Evolutionary conservation across 2,329 filamentous ascomycete genomes (phyloP).

Genomic region (Trichoderma sp.): DNA sequence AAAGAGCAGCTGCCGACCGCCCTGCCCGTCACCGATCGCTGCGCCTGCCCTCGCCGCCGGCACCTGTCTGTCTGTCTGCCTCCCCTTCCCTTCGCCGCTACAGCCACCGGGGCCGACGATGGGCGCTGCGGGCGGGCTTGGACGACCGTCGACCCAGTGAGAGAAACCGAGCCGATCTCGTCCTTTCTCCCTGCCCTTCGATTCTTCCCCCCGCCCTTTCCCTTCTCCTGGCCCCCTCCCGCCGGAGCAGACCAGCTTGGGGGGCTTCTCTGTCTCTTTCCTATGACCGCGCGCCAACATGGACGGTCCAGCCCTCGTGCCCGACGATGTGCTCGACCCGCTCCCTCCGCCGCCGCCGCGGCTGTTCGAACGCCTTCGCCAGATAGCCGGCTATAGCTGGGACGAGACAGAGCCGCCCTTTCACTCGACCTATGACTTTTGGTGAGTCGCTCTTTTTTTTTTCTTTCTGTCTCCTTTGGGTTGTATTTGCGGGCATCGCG

Average conservation of each 20-base stretch:
- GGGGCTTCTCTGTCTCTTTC: conserved; percentile 19
- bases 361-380: conserved; percentile 71
- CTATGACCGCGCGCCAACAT: conserved; percentile 44
- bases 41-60: conserved; percentile 6
- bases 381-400: conserved; percentile 76
- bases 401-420: conserved; percentile 63
- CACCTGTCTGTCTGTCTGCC: neutral
- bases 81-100: conserved; percentile 9
- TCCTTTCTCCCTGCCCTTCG: no score
- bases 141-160: conserved; percentile 30
- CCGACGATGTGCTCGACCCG: conserved; percentile 62
- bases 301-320: conserved; percentile 54
- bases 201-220: neutral
- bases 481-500: neutral
- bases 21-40: conserved; percentile 18
- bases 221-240: neutral
- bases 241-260: conserved; percentile 24
- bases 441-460: conserved; percentile 51
- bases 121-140: conserved; percentile 38
- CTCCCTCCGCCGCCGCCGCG: conserved; percentile 66
- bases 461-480: neutral
- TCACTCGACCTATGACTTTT: conserved; percentile 83
- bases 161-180: conserved; percentile 28
- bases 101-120: conserved; percentile 38
- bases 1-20: conserved; percentile 8